Conservation (phyloP, 768 basidiomycete species). For the Chiua virens region DNA sequence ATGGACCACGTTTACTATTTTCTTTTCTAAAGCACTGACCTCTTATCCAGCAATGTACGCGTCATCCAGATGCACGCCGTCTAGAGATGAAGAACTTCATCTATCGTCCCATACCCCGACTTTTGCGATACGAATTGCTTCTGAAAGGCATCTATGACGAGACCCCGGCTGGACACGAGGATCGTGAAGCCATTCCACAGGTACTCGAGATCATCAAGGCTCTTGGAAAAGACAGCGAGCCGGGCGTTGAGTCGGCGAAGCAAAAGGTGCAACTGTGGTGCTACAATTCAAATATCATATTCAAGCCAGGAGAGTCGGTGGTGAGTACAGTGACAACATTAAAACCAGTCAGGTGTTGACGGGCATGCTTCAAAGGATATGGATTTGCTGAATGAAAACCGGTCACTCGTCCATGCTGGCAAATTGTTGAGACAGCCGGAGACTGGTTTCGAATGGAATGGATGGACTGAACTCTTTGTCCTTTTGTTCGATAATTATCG, state of each 20-base stretch:
- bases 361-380: conserved; percentile 57
- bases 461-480: conserved; percentile 88
- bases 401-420: conserved; percentile 82
- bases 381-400: conserved; percentile 81
- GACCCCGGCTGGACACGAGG: conserved; percentile 73
- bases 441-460: conserved; percentile 82
- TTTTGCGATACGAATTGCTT: conserved; percentile 86
- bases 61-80: conserved; percentile 75
- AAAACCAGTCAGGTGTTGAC: not conserved
- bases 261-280: conserved; percentile 89
- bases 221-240: conserved; percentile 84
- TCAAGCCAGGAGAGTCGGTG: conserved; percentile 75
- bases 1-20: conserved; percentile 14
- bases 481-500: conserved; percentile 95
- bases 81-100: conserved; percentile 94
- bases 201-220: conserved; percentile 86
- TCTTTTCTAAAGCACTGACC: conserved; percentile 1
- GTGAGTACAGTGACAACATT: conserved; percentile 31
- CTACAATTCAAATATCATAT: conserved; percentile 75
- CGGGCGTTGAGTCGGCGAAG: conserved; percentile 82
- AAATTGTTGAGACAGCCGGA: conserved; percentile 87
- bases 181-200: conserved; percentile 77
- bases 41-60: conserved; percentile 41
- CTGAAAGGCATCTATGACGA: conserved; percentile 79
- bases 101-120: conserved; percentile 85